Percentiles rank a stretch among this genome's conserved stretches.
Conservation (phyloP, 441 rosid genomes). For the Erodium texanum region DNA sequence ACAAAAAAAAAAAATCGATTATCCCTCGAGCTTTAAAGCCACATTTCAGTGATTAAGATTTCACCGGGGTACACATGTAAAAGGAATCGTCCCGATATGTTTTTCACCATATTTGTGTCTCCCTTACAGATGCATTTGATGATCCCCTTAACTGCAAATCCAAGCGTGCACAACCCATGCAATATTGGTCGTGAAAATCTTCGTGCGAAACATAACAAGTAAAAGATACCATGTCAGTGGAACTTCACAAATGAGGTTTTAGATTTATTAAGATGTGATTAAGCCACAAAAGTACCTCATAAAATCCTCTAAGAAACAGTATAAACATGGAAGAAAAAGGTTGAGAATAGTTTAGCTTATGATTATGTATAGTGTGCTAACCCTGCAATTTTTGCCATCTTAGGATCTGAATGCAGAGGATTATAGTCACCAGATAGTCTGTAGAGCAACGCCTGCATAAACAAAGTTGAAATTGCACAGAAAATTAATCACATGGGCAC, state of each 20-base stretch:
- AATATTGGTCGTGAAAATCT: conserved; percentile 81
- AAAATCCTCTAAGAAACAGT: background rate
- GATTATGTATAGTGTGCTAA: conserved; percentile 26
- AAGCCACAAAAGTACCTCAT: background rate
- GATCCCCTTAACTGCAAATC: conserved; percentile 72
- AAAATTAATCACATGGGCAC: background rate
- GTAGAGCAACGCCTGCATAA: conserved; percentile 76
- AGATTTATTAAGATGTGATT: background rate
- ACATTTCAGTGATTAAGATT: conserved; percentile 70
- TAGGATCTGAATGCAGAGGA: conserved; percentile 90
- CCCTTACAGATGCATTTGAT: conserved; percentile 73
- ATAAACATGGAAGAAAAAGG: background rate
- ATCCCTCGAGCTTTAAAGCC: conserved; percentile 75
- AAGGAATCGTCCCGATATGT: conserved; percentile 64
- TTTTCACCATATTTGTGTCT: conserved; percentile 50
- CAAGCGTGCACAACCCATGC: conserved; percentile 88
- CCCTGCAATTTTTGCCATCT: conserved; percentile 68
- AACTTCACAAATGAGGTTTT: background rate
- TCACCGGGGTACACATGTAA: conserved; percentile 78
- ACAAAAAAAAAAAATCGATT: background rate
- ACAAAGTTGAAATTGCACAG: conserved; percentile 16
- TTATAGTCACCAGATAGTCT: conserved; percentile 91
- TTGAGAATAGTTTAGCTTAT: conserved; percentile 4
- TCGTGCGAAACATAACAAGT: background rate
- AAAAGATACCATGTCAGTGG: background rate